These are phyloP conservation scores for Aspergillus taichungensis DNA, from an alignment of 495 filamentous ascomycete genomes.

Conservation along the genomic window DNA sequence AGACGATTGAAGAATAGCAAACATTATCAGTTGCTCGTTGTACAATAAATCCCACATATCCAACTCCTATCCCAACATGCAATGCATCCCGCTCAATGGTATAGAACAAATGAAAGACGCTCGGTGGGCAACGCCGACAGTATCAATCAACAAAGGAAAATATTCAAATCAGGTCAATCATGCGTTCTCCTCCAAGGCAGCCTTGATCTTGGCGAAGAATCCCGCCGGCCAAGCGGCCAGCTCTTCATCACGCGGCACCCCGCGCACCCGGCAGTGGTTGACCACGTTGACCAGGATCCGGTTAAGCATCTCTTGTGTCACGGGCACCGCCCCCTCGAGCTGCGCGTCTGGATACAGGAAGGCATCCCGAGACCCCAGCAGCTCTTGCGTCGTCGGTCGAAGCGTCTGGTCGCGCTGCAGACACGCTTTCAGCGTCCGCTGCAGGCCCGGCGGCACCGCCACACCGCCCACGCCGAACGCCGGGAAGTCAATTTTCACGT, in stretches of 20 bases:
- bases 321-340: conserved; percentile 55
- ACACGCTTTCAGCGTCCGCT: conserved; percentile 68
- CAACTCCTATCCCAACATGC: no score
- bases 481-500: conserved; percentile 75
- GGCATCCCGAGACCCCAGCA: conserved; percentile 62
- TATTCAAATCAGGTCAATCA: conserved; percentile 12
- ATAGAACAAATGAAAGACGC: no score
- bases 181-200: conserved; percentile 48
- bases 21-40: background rate
- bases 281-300: conserved; percentile 71
- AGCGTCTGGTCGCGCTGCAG: conserved; percentile 68
- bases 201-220: conserved; percentile 57
- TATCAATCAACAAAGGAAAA: conserved; percentile 10
- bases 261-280: conserved; percentile 57
- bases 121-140: background rate
- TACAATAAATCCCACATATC: background rate
- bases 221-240: conserved; percentile 58
- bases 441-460: conserved; percentile 58
- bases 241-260: conserved; percentile 63
- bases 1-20: no score
- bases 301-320: conserved; percentile 67
- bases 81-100: no score
- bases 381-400: conserved; percentile 67
- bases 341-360: conserved; percentile 72
- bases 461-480: conserved; percentile 63